Base-by-base conservation (phyloP, 2,329 filamentous ascomycete genomes). In the Phialemonium atrogriseum region DNA sequence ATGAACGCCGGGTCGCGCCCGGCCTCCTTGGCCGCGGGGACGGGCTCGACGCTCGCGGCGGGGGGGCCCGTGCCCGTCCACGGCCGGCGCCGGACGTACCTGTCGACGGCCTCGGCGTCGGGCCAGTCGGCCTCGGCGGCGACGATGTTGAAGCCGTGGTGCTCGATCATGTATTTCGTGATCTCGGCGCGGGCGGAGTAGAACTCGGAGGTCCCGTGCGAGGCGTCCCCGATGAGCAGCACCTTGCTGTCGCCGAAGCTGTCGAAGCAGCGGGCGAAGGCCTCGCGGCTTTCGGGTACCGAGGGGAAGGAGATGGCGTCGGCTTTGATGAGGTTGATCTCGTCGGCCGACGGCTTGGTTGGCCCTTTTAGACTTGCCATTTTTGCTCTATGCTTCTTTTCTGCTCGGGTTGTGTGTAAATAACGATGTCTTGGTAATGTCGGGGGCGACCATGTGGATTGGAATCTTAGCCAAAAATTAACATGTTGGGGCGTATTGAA, bases 111-210 rank as follows among this genome's bases (percentile, higher is more conserved):
- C 38, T 68, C 63, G 17, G 64, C 64, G 39, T 73, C 68, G 1
- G 67, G 67, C 67, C 66, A 72, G 51, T 72, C 68, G 13, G 60
- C 64, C 46, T 73, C 67, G 7, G 69, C 52, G 14, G 64, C 64
- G 7, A 72, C 57, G 26, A 64, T 61, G 22, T 58, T 68, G 50
- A 66, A 70, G 30, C 64, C 65, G 41, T 72, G 66, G 23, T 62
- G 42, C 6, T 57, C 39, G 38, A 72, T 65, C 15, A 71, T 51
- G 26, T 59, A 57, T 37, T 68, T 62, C 2, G 67, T 72, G 28
- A 72, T 66, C 23, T 61, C 60, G 11, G 66, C 64, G 10, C 68
- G 62, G 4, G 65, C 66, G 17, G 50, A 37, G 43, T 73, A 73
- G 54, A 71, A 72, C 35, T 72, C 68, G 1, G 68, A 72, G 4